A percentile compares a stretch with the other conserved stretches of the same genome.
phyloP scores from a whole-genome alignment of 129 eudicot genomes.

The Logfia minima region DNA sequence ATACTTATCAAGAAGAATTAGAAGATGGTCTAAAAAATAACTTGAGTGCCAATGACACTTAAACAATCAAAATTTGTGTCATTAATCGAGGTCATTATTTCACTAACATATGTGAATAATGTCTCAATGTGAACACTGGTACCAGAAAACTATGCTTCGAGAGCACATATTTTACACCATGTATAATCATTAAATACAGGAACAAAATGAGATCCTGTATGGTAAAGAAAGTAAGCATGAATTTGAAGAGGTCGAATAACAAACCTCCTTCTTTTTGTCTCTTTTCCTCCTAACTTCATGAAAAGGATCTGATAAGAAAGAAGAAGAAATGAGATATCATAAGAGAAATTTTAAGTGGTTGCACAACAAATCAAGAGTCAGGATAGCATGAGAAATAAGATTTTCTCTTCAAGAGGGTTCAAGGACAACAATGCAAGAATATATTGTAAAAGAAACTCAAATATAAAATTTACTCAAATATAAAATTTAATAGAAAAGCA shows the following conservation, averaged over 20 bases:
- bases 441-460: background rate
- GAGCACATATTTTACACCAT: background rate
- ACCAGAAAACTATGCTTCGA: background rate
- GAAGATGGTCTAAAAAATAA: background rate
- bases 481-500: background rate
- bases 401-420: background rate
- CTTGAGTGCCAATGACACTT: background rate
- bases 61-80: background rate
- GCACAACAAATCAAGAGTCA: background rate
- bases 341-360: slow-evolving; percentile 17
- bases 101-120: background rate
- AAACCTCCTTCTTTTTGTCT: slow-evolving; percentile 79
- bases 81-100: background rate
- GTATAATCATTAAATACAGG: background rate
- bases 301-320: slow-evolving; percentile 54
- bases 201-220: background rate
- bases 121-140: background rate
- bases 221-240: slow-evolving; percentile 3
- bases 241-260: background rate
- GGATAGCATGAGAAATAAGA: background rate
- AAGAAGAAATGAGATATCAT: background rate
- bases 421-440: background rate
- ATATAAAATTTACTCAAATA: background rate
- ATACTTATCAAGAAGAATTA: background rate
- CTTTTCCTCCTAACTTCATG: slow-evolving; percentile 86